A percentile compares a stretch with the other conserved stretches of the same genome.
Conservation (phyloP, 2,329 filamentous ascomycete species). For the Ophiosphaerella narmari region DNA sequence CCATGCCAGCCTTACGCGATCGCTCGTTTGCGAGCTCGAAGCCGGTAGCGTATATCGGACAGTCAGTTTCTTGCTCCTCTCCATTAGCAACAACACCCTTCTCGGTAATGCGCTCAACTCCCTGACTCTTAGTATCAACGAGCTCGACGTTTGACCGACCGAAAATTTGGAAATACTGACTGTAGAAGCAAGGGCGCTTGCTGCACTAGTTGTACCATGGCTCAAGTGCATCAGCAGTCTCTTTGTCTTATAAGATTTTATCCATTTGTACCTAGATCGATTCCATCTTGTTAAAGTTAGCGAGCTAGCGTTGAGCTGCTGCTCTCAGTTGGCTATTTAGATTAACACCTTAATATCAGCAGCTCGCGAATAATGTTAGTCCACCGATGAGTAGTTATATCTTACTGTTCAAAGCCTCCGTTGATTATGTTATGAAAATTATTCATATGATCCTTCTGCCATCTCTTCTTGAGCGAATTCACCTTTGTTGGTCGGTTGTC, state of each 20-base stretch:
- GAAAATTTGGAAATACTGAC: constrained; percentile 63
- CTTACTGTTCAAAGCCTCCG: constrained; percentile 27
- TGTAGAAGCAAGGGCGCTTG: constrained; percentile 67
- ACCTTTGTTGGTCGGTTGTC: constrained; percentile 24
- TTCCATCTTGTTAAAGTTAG: constrained; percentile 50
- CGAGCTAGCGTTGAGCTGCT: constrained; percentile 22
- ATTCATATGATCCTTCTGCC: constrained; percentile 53
- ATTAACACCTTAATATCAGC: constrained; percentile 8
- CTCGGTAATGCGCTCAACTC: constrained; percentile 47
- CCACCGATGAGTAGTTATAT: constrained; percentile 59
- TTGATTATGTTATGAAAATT: constrained; percentile 52
- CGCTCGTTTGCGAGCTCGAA: constrained; percentile 44
- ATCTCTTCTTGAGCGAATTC: constrained; percentile 47
- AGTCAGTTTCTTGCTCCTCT: constrained; percentile 55
- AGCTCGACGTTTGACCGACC: constrained; percentile 63
- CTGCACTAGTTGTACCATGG: constrained; percentile 66
- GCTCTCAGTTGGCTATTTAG: constrained; percentile 14
- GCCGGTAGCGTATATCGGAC: constrained; percentile 55
- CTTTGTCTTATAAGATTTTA: constrained; percentile 55
- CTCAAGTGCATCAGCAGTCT: constrained; percentile 58
- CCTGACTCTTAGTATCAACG: constrained; percentile 63
- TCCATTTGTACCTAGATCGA: constrained; percentile 53
- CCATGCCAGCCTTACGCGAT: constrained; percentile 41
- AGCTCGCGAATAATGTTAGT: constrained; percentile 37
- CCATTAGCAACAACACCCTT: constrained; percentile 55